Base-by-base conservation (phyloP, 176 grass and related monocot genomes). In the Phoenix roebelenii region DNA sequence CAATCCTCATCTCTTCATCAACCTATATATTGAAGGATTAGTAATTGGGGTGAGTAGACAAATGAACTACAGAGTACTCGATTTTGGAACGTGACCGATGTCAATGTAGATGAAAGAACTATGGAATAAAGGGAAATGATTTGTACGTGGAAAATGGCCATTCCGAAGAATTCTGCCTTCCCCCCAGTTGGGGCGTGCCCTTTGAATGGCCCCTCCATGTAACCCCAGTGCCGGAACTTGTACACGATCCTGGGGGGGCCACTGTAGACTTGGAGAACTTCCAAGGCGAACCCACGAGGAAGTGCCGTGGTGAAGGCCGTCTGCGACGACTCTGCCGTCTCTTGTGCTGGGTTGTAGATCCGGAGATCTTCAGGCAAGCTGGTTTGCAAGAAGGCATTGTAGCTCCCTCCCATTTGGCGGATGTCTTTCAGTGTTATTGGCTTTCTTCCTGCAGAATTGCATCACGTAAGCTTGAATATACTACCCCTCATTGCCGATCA, bases 181-280 rank as follows among this genome's bases (percentile, higher is more conserved):
- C 66, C 56, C 15, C 85, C 84, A 1, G 83, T 85, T 0, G 89
- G 81, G 0, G 89, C 63, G 65, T 95, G 72, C 0, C 44, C 75
- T 59, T 82, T 76, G 84, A 95, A 95, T 0, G 81, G 89, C 0
- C 89, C 89, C 18, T 95, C 84, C 77, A 88, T 85, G 78, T 88
- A 82, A 0, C 85, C 75, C 89, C 81, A 95, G 77, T 95, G 89
- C 12, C 81, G 68, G 78, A 89, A 85, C 81, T 82, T 83, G 85
- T 78, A 95, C 30, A 50, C 51, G 22, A 95, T 54, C 78, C 10
- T 67, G 0, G 85, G 89, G 7, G 84, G 75, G 1, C 84, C 85
- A 23, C 68, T 74, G 58, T 88, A 85, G 16, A 95, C 85, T 5
- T 81, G 66, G 18, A 89, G 64, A 51, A 95, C 75, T 71, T 89